phyloP scores from a whole-genome alignment of 768 basidiomycete species.

The Sarcomyxa edulis region DNA sequence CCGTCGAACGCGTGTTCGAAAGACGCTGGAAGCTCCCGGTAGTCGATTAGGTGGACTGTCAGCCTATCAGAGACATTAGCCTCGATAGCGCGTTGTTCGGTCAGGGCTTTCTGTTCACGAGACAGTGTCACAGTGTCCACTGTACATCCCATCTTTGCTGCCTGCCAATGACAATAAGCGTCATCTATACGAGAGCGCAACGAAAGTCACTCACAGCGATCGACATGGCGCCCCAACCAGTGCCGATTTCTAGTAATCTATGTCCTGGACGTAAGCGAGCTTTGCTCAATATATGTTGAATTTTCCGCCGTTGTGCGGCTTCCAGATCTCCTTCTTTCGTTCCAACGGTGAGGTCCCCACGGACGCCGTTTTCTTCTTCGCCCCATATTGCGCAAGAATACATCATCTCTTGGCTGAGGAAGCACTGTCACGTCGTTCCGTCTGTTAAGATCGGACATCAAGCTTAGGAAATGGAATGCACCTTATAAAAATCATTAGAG shows the following conservation, averaged over 20 bases:
- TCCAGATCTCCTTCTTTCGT: slow-evolving; percentile 6
- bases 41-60: slow-evolving; percentile 49
- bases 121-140: slow-evolving; percentile 54
- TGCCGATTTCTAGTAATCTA: slow-evolving; percentile 49
- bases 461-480: too few species aligned
- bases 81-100: slow-evolving; percentile 30
- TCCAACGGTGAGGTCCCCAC: slow-evolving; percentile 22
- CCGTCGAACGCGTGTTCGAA: slow-evolving; percentile 41
- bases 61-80: slow-evolving; percentile 34
- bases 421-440: slow-evolving; percentile 12
- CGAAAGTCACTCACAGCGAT: slow-evolving; percentile 30
- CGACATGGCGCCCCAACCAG: slow-evolving; percentile 50
- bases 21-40: slow-evolving; percentile 38
- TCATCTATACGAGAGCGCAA: slow-evolving; percentile 23
- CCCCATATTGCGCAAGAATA: slow-evolving; percentile 50
- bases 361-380: slow-evolving; percentile 26
- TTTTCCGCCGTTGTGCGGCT: slow-evolving; percentile 9
- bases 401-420: slow-evolving; percentile 47
- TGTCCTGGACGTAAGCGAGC: slow-evolving; percentile 42
- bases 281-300: slow-evolving; percentile 32
- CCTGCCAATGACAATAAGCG: slow-evolving; percentile 8
- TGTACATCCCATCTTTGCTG: slow-evolving; percentile 21
- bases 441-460: too few species aligned
- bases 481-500: too few species aligned
- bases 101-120: slow-evolving; percentile 39